phyloP scores from a whole-genome alignment of 768 basidiomycete genomes.

The Xanthoconium purpureum region DNA sequence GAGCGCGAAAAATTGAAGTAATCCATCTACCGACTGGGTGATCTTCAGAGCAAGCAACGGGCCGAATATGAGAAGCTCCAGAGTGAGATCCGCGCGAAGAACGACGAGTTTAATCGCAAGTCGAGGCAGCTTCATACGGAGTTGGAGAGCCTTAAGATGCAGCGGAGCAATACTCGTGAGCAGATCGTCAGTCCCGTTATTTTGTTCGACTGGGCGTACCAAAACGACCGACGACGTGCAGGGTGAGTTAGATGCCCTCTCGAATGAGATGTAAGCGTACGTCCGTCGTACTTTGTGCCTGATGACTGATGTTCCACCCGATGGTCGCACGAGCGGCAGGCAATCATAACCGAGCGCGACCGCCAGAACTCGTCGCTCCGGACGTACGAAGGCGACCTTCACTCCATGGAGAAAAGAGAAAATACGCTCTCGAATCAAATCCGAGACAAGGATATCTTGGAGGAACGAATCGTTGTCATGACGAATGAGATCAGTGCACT shows the following conservation, averaged over 20 bases:
- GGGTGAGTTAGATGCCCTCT: conserved; percentile 62
- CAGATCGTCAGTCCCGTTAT: conserved; percentile 49
- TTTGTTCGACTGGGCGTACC: conserved; percentile 60
- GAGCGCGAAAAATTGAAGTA: conserved; percentile 69
- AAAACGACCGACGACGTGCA: conserved; percentile 88
- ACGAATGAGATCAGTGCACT: conserved; percentile 51
- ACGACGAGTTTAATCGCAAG: conserved; percentile 64
- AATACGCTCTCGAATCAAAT: conserved; percentile 54
- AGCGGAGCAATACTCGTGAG: conserved; percentile 48
- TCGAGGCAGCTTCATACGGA: conserved; percentile 55
- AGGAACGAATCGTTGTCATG: conserved; percentile 56
- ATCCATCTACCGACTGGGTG: conserved; percentile 64
- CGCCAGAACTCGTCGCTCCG: conserved; percentile 52
- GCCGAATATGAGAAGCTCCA: conserved; percentile 64
- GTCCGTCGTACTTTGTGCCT: not conserved
- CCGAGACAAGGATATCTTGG: conserved; percentile 54
- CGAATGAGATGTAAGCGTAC: conserved; percentile 59
- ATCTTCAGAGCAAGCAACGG: conserved; percentile 61
- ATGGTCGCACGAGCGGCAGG: conserved; percentile 60
- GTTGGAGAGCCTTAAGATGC: conserved; percentile 50
- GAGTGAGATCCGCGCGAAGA: conserved; percentile 55
- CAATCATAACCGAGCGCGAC: conserved; percentile 58
- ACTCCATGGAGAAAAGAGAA: conserved; percentile 60
- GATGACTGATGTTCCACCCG: not conserved
- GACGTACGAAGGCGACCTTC: conserved; percentile 56